Percentiles rank a stretch among this genome's conserved stretches.
These are phyloP conservation scores for Samsoniella hepiali DNA, from an alignment of 2,329 filamentous ascomycete species.

Conservation along the genomic window DNA sequence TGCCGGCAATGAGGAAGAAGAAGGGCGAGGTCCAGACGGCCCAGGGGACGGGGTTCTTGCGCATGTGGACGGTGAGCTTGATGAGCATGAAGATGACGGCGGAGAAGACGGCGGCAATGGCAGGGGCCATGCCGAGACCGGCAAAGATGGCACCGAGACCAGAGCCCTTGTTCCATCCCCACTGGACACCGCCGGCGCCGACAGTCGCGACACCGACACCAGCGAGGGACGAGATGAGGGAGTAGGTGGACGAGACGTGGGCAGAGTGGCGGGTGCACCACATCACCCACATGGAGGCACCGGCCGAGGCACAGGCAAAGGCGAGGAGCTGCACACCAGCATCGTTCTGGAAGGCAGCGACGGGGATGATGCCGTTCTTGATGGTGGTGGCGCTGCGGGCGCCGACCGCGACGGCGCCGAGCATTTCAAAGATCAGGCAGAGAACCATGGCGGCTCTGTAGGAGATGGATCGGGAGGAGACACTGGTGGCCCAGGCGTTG, in stretches of 20 bases:
- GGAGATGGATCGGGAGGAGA: slow-evolving; percentile 73
- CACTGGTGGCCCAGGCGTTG: slow-evolving; percentile 77
- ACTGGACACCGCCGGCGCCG: slow-evolving; percentile 59
- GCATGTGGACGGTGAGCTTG: slow-evolving; percentile 67
- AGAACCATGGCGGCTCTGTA: slow-evolving; percentile 68
- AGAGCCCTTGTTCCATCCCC: slow-evolving; percentile 67
- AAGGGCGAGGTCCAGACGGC: slow-evolving; percentile 70
- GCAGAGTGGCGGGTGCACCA: slow-evolving; percentile 73
- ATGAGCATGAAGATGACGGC: slow-evolving; percentile 70
- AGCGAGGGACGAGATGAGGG: slow-evolving; percentile 64
- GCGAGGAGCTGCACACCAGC: slow-evolving; percentile 67
- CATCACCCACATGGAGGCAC: slow-evolving; percentile 71
- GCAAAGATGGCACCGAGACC: slow-evolving; percentile 71
- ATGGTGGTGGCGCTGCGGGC: slow-evolving; percentile 72
- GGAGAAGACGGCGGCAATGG: slow-evolving; percentile 62
- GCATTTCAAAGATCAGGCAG: slow-evolving; percentile 64
- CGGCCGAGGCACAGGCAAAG: slow-evolving; percentile 62
- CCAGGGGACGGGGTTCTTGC: slow-evolving; percentile 68
- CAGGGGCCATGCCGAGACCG: slow-evolving; percentile 67
- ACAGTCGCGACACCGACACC: slow-evolving; percentile 67
- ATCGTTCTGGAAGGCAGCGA: slow-evolving; percentile 54
- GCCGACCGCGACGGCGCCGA: slow-evolving; percentile 64
- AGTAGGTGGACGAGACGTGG: slow-evolving; percentile 71
- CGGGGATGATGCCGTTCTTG: slow-evolving; percentile 73
- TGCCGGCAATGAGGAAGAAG: slow-evolving; percentile 74